phyloP scores from a whole-genome alignment of 345 rosid genomes.

The Ceriops decandra region DNA sequence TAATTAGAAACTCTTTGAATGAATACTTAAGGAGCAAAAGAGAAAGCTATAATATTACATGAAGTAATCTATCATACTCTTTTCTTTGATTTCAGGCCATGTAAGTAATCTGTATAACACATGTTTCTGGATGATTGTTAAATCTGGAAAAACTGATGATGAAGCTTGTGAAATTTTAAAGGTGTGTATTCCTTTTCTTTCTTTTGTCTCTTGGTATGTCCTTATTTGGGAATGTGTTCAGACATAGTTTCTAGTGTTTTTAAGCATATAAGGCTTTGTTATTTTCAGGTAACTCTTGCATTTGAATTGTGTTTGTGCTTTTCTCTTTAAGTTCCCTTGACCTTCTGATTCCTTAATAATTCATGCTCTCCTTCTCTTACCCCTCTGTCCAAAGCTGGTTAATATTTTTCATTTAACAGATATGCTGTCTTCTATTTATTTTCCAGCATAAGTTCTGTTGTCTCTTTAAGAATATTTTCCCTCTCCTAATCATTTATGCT shows the following conservation, averaged over 20 bases:
- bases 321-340: neutral
- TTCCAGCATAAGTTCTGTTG: too few relatives aligned
- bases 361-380: neutral
- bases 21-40: neutral
- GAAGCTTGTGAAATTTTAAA: conserved; percentile 62
- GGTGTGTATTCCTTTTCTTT: conserved; percentile 30
- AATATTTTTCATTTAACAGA: too few relatives aligned
- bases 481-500: neutral
- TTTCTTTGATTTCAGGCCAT: conserved; percentile 53
- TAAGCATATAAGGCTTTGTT: neutral
- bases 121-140: conserved; percentile 75
- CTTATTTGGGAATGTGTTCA: neutral
- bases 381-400: too few relatives aligned
- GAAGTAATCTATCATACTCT: neutral
- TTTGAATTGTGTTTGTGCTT: neutral
- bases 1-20: too few relatives aligned
- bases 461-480: neutral
- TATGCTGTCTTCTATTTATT: too few relatives aligned
- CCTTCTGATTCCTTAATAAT: neutral
- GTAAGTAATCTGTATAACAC: conserved; percentile 52
- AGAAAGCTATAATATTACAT: neutral
- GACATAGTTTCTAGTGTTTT: neutral
- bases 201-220: neutral
- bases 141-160: conserved; percentile 53
- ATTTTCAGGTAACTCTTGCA: neutral